These are phyloP conservation scores for Phytophthora melonis DNA, from an alignment of 352 stramenopile genomes.

Conservation along the genomic window DNA sequence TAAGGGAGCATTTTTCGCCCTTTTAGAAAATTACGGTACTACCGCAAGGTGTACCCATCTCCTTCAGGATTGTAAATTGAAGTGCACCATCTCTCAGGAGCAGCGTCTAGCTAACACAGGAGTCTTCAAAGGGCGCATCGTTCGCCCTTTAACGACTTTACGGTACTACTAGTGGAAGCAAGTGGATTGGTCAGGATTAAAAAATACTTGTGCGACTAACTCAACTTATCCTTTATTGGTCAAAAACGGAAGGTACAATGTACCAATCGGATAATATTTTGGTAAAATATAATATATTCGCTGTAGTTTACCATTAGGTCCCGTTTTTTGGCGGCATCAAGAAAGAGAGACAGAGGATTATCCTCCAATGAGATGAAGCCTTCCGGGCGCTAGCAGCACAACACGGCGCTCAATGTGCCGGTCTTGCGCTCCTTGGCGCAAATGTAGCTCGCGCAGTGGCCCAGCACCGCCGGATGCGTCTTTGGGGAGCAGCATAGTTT, in stretches of 20 bases:
- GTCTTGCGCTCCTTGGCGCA: no score
- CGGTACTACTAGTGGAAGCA: not conserved
- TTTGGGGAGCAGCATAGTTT: no score
- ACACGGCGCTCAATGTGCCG: no score
- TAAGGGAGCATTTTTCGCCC: not conserved
- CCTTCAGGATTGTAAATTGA: not conserved
- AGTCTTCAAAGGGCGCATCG: not conserved
- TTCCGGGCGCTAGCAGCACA: no score
- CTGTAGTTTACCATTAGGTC: no score
- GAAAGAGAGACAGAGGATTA: no score
- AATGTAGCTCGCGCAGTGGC: no score
- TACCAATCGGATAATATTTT: no score
- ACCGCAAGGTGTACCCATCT: not conserved
- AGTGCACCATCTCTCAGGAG: not conserved
- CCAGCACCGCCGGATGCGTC: no score
- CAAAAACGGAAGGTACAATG: not conserved
- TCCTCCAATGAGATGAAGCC: no score
- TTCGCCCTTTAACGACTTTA: not conserved
- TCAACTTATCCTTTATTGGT: not conserved
- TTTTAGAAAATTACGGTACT: not conserved
- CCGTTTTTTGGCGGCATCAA: no score
- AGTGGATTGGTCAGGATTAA: not conserved
- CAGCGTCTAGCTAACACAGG: not conserved
- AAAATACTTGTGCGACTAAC: not conserved
- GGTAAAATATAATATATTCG: no score